Evolutionary conservation across 2,329 filamentous ascomycete genomes (phyloP).

Genomic region (Ceratocystis papillata): DNA sequence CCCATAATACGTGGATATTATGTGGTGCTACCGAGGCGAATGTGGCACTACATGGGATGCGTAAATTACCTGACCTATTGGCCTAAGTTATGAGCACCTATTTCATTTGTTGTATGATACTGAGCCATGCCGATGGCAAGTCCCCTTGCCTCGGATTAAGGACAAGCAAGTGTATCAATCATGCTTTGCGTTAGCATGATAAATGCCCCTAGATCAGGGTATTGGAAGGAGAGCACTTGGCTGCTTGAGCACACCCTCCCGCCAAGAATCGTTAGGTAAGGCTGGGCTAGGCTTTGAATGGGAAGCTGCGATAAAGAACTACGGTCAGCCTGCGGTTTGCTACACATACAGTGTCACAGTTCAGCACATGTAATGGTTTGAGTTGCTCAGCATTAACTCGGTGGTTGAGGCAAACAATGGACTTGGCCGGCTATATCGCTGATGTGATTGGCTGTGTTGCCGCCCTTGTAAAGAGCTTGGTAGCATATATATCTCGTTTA

Average conservation of each 20-base stretch:
- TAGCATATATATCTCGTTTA: not conserved
- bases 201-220: not conserved
- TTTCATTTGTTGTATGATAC: not conserved
- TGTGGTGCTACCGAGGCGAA: not conserved
- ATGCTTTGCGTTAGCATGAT: not conserved
- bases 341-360: not conserved
- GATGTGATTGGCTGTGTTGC: slow-evolving; percentile 1
- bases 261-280: not conserved
- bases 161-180: not conserved
- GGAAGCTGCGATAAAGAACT: too few relatives aligned
- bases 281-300: not conserved
- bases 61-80: not conserved
- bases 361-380: not conserved
- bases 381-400: not conserved
- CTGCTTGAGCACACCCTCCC: not conserved
- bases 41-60: not conserved
- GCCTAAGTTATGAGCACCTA: too few relatives aligned
- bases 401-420: not conserved
- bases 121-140: not conserved
- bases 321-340: not conserved
- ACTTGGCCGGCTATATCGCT: not conserved
- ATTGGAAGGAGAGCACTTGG: not conserved
- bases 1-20: not conserved
- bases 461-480: not conserved
- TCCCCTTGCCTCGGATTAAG: not conserved